Percentiles rank a stretch among this genome's conserved stretches.
Evolutionary conservation across 176 grass and related monocot species (phyloP).

Genomic region (Aegilops tauschii): DNA sequence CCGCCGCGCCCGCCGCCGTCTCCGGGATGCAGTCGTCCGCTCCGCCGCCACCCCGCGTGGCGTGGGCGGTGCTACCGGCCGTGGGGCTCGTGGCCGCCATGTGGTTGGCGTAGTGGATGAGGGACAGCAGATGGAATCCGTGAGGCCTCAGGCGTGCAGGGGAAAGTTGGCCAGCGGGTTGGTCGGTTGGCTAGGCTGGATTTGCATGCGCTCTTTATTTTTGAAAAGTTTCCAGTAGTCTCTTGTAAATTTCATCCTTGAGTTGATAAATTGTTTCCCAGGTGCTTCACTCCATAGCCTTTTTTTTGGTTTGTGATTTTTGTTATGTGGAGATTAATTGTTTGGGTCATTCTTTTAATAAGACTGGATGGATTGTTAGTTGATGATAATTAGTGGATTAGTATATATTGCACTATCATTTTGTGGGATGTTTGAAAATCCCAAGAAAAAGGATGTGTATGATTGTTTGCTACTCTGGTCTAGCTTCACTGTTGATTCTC

Average conservation of each 20-base stretch:
- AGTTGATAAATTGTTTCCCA: neutral
- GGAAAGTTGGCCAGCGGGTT: neutral
- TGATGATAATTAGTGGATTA: neutral
- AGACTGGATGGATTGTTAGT: neutral
- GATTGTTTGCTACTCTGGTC: neutral
- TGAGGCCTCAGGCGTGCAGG: slow-evolving; percentile 20
- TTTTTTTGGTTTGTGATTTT: neutral
- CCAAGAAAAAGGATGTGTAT: neutral
- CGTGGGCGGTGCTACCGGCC: slow-evolving; percentile 8
- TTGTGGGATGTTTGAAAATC: no score
- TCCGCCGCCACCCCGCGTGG: neutral
- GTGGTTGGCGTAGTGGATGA: slow-evolving; percentile 21
- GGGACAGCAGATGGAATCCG: neutral
- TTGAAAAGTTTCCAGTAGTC: no score
- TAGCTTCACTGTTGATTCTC: neutral
- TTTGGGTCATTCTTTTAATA: slow-evolving; percentile 36
- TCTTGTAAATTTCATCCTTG: slow-evolving; percentile 29
- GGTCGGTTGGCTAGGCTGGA: slow-evolving; percentile 4
- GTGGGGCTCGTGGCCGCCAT: slow-evolving; percentile 37
- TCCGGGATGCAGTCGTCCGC: slow-evolving; percentile 23
- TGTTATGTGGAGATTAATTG: slow-evolving; percentile 21
- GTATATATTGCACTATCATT: no score
- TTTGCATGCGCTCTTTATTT: neutral
- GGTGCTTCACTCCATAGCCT: slow-evolving; percentile 26
- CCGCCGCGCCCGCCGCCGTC: slow-evolving; percentile 46